Conservation (phyloP, 1,284 basidiomycete species). For the Austroboletus rostrupii region DNA sequence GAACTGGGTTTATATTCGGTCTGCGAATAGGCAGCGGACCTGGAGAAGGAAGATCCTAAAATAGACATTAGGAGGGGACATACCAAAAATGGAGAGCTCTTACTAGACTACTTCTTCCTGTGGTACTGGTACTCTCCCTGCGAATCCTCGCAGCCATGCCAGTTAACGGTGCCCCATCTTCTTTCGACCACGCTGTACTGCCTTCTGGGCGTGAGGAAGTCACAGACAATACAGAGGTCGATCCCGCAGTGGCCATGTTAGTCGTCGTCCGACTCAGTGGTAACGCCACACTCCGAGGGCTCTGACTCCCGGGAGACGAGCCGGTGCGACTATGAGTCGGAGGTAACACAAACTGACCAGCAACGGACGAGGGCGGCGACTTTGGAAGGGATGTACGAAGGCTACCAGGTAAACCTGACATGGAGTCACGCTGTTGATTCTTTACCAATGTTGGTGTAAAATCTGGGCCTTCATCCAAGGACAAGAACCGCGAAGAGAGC, state of each 20-base stretch:
- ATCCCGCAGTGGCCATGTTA: constrained; percentile 29
- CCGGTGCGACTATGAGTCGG: constrained; percentile 35
- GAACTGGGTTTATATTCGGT: constrained; percentile 47
- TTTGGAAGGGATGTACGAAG: constrained; percentile 42
- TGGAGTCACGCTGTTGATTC: constrained; percentile 50
- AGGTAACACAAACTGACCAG: constrained; percentile 55
- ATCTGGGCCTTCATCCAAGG: constrained; percentile 50
- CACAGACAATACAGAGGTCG: constrained; percentile 34
- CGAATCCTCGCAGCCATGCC: constrained; percentile 37
- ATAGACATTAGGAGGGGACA: constrained; percentile 15
- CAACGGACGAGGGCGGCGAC: constrained; percentile 44
- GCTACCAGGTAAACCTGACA: constrained; percentile 44
- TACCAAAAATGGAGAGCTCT: constrained; percentile 2
- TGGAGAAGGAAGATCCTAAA: constrained; percentile 36
- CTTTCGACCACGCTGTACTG: constrained; percentile 36
- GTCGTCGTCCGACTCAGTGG: constrained; percentile 34
- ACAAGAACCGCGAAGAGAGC: constrained; percentile 67
- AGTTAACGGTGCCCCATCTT: constrained; percentile 32
- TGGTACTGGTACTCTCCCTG: constrained; percentile 38
- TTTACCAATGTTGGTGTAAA: constrained; percentile 61
- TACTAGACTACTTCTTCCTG: constrained; percentile 35
- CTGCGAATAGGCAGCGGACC: constrained; percentile 51
- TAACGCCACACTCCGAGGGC: constrained; percentile 35
- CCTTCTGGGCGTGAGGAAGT: constrained; percentile 40
- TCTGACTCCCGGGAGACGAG: constrained; percentile 31